Percentiles rank a stretch among this genome's conserved stretches.
Evolutionary conservation across 2,329 filamentous ascomycete genomes (phyloP).

Genomic region (Ciborinia camelliae): DNA sequence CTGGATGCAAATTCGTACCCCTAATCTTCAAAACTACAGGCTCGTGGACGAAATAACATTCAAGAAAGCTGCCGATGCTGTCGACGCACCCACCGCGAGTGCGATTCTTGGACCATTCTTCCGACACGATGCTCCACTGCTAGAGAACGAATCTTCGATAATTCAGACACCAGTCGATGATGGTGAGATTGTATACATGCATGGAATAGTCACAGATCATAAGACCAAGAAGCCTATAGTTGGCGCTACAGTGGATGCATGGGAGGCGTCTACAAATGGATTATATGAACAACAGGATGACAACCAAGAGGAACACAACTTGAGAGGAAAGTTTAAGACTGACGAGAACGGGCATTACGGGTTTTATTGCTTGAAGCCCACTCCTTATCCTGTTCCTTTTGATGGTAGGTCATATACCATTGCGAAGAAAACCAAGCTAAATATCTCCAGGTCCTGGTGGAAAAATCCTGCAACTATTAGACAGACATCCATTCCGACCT

Average conservation of each 20-base stretch:
- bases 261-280: conserved; percentile 60
- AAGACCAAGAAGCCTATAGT: conserved; percentile 54
- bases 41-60: conserved; percentile 40
- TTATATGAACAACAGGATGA: conserved; percentile 60
- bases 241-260: conserved; percentile 57
- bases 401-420: conserved; percentile 30
- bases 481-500: conserved; percentile 58
- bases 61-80: conserved; percentile 32
- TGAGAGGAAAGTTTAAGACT: conserved; percentile 60
- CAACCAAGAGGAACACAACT: conserved; percentile 57
- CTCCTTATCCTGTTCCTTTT: conserved; percentile 38
- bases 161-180: conserved; percentile 49
- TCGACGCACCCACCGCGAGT: conserved; percentile 47
- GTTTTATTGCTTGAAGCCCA: conserved; percentile 49
- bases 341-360: conserved; percentile 54
- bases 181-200: conserved; percentile 50
- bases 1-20: background rate
- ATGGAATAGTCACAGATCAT: conserved; percentile 54
- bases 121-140: conserved; percentile 53
- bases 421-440: conserved; percentile 17
- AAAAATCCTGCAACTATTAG: conserved; percentile 54
- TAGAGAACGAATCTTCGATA: conserved; percentile 55
- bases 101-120: conserved; percentile 66
- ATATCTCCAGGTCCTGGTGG: conserved; percentile 49
- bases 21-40: conserved; percentile 31